phyloP scores from a whole-genome alignment of 106 monocot species.

The Vanilla planifolia region DNA sequence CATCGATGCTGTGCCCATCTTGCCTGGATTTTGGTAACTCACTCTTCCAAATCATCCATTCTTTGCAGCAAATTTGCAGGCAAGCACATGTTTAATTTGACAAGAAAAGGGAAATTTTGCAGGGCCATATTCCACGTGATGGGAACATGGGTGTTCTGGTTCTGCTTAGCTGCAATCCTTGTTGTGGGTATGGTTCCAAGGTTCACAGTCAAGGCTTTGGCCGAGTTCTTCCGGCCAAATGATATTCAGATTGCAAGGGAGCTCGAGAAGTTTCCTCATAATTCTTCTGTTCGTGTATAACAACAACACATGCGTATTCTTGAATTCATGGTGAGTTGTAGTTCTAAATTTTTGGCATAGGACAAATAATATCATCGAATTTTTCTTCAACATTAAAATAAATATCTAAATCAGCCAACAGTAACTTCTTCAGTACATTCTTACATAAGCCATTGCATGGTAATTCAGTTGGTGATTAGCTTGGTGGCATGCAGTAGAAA shows the following conservation, averaged over 20 bases:
- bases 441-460: no score
- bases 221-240: conserved; percentile 42
- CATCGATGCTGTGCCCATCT: conserved; percentile 43
- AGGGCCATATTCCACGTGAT: conserved; percentile 87
- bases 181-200: conserved; percentile 62
- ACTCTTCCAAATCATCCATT: background rate
- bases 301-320: no score
- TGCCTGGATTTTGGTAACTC: conserved; percentile 70
- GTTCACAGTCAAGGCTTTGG: conserved; percentile 47
- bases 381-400: no score
- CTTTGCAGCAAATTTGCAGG: background rate
- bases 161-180: conserved; percentile 44
- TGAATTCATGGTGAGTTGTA: no score
- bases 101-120: conserved; percentile 8
- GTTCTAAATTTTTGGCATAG: no score
- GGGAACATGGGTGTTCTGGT: conserved; percentile 71
- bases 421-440: no score
- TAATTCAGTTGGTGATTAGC: no score
- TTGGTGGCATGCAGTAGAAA: no score
- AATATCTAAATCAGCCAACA: no score
- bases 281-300: no score
- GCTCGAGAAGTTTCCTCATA: conserved; percentile 61
- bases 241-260: conserved; percentile 83
- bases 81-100: background rate
- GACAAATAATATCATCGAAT: no score